Percentiles rank a stretch among this genome's conserved stretches.
phyloP scores from a whole-genome alignment of 805 yeast species.

The Barnettozyma californica region DNA sequence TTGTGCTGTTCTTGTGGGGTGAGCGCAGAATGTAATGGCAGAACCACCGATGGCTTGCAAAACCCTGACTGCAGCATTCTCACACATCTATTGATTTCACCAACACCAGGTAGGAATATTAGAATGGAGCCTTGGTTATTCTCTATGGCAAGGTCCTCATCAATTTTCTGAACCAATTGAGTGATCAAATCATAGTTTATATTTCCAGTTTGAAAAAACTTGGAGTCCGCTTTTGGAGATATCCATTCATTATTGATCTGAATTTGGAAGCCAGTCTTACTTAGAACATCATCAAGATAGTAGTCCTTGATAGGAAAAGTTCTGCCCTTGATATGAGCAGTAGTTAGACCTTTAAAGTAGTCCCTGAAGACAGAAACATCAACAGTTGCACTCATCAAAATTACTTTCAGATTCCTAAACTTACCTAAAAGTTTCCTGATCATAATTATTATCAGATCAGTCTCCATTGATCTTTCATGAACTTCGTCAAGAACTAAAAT shows the following conservation, averaged over 20 bases:
- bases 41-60: conserved; percentile 30
- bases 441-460: conserved; percentile 77
- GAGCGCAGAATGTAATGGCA: conserved; percentile 88
- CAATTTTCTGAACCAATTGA: conserved; percentile 47
- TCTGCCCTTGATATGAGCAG: conserved; percentile 84
- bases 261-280: conserved; percentile 51
- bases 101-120: conserved; percentile 84
- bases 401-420: conserved; percentile 50
- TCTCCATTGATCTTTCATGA: conserved; percentile 91
- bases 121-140: conserved; percentile 65
- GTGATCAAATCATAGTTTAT: conserved; percentile 73
- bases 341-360: conserved; percentile 58
- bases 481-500: conserved; percentile 88
- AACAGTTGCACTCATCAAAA: conserved; percentile 94
- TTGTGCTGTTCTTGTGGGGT: conserved; percentile 75
- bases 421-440: conserved; percentile 53
- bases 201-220: conserved; percentile 58
- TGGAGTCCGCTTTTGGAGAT: conserved; percentile 59
- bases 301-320: conserved; percentile 85
- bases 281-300: conserved; percentile 64
- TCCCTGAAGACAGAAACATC: conserved; percentile 59
- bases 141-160: conserved; percentile 39
- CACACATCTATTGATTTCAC: conserved; percentile 72
- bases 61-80: conserved; percentile 29
- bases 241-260: conserved; percentile 36